These are phyloP conservation scores for Ogataea nitratoaversa DNA, from an alignment of 805 yeast genomes.

Conservation along the genomic window DNA sequence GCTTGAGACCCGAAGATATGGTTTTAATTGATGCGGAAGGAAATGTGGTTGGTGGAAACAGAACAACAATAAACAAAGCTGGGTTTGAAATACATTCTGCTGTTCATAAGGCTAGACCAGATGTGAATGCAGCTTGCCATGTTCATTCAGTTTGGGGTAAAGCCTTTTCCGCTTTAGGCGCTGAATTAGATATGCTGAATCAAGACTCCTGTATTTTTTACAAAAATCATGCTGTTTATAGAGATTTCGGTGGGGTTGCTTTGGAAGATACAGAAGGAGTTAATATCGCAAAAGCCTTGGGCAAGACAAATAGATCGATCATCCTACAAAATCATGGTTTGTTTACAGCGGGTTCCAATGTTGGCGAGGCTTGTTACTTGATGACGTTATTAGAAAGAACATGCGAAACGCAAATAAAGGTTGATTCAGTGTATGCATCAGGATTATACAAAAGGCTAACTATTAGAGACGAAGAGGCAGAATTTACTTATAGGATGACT, in stretches of 20 bases:
- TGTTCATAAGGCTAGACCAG: conserved; percentile 60
- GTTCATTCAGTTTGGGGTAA: conserved; percentile 61
- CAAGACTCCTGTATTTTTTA: conserved; percentile 73
- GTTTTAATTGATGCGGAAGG: conserved; percentile 51
- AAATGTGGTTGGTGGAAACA: conserved; percentile 52
- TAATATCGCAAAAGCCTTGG: conserved; percentile 54
- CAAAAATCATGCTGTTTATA: conserved; percentile 58
- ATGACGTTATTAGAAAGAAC: conserved; percentile 56
- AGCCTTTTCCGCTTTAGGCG: conserved; percentile 58
- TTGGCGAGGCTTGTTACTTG: conserved; percentile 67
- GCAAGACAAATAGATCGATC: conserved; percentile 44
- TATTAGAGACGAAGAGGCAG: conserved; percentile 57
- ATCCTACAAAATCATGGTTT: conserved; percentile 69
- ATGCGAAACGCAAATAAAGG: conserved; percentile 59
- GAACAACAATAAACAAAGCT: conserved; percentile 51
- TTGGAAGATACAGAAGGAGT: conserved; percentile 57
- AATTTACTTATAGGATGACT: conserved; percentile 51
- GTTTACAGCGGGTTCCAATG: conserved; percentile 60
- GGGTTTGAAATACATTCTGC: conserved; percentile 67
- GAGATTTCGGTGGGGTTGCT: conserved; percentile 73
- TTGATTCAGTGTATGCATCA: conserved; percentile 44
- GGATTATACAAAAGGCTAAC: conserved; percentile 32
- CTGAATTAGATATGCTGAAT: conserved; percentile 66
- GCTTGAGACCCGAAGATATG: neutral
- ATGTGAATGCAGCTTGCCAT: conserved; percentile 65